Evolutionary conservation across 73 alveolate species (phyloP), one percentile per base, ranked within the genome.

Genomic region (Uronychia binucleata): DNA sequence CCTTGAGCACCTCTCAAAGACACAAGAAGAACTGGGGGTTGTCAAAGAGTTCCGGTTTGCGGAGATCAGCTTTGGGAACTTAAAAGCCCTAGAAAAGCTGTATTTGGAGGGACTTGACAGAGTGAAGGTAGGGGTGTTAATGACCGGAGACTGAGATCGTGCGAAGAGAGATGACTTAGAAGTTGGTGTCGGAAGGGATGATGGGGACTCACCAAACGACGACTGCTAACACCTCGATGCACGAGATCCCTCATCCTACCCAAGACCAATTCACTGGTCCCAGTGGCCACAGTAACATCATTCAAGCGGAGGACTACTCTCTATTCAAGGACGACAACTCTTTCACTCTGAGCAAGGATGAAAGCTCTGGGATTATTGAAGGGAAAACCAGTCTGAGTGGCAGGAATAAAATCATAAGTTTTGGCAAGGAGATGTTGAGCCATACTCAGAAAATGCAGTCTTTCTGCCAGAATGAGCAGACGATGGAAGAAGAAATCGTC

Each of bases 181-280:
- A 46, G 67, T 19, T 46, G 67, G 19, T 11, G 67, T 46, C 67
- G 19, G 19, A 5, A 46, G 67, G 67, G 67, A 19, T 46, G n/a
- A 46, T 46, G n/a, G 67, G 5, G n/a, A 46, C 67, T 46, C 67
- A 46, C 19, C 67, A 5, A 11, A 46, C 67, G 5, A 46, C 67
- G 19, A 46, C 67, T 11, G 67, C 67, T 11, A 46, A 46, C 19
- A 11, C 67, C 5, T 46, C 67, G 19, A n/a, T n/a, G n/a, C n/a
- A n/a, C n/a, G n/a, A n/a, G n/a, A n/a, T n/a, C n/a, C n/a, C 67
- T 46, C 67, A 46, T 46, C 67, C 67, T 46, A 46, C 67, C 67
- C 5, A 46, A 5, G 19, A 19, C 67, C 5, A 46, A 46, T 46
- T 46, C 67, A 46, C 19, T 19, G 19, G 67, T 46, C 5, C n/a